Base-by-base conservation (phyloP, 495 filamentous ascomycete genomes). In the Tetracladium setigerum region DNA sequence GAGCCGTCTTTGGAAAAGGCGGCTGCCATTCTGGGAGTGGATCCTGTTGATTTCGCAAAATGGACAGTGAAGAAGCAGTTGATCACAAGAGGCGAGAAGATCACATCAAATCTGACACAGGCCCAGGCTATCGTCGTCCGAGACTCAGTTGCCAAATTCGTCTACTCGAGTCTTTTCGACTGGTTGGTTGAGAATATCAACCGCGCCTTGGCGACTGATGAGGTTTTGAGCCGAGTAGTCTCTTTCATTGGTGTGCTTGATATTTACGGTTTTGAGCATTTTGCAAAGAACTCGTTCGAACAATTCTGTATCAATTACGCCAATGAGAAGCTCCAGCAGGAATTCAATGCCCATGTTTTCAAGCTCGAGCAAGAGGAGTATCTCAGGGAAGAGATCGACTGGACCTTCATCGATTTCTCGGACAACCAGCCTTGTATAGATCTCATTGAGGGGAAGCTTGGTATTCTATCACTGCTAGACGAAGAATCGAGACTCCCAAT, bases 241-340 rank as follows among this genome's bases (percentile, higher is more conserved):
- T 89, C 87, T n/a, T 99, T 99, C 68, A 99, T 99, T 56, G 92
- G 92, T 57, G 92, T 99, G 32, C 79, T 99, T 44, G 92, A 99
- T 87, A 99, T 99, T 55, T 99, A 99, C 71, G 92, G 92, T 36
- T 99, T 99, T 63, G 92, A 99, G 65, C 92, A 99, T 67, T 99
- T 99, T 58, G 91, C 94, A 41, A 96, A 95, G 71, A 99, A 99
- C 72, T 97, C 94, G 8, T 99, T 99, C 58, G 92, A 99, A 67
- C 92, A 99, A 64, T 99, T 99, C 66, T 99, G 92, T 64, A 99
- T 99, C 76, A 99, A 99, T 69, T 99, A 97, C 57, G 92, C 92
- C 62, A 99, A 99, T 66, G 92, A 99, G 67, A 99, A 99, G 65
- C 70, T 99, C 30, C 92, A 99, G 61, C 92, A 99, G 61, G 94